These are phyloP conservation scores for Zoysia pacifica DNA, from an alignment of 176 grass and related monocot genomes.

Conservation along the genomic window DNA sequence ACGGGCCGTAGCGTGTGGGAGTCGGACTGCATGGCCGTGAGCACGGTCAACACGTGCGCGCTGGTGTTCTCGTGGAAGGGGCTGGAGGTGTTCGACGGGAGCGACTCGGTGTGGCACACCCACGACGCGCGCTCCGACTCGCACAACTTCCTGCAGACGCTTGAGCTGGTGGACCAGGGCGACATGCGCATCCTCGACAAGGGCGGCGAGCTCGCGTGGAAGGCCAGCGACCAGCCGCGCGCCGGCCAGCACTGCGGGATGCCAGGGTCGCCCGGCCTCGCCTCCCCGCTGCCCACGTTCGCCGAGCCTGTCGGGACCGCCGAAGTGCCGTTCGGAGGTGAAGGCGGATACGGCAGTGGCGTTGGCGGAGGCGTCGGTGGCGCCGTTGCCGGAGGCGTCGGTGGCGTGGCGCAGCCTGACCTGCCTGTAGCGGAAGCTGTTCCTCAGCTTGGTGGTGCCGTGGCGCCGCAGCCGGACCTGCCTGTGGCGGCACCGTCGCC, in stretches of 20 bases:
- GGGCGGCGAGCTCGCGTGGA: slow-evolving; percentile 87
- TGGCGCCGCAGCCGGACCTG: slow-evolving; percentile 7
- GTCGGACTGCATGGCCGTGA: slow-evolving; percentile 74
- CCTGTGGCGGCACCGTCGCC: slow-evolving; percentile 23
- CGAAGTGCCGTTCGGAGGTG: slow-evolving; percentile 59
- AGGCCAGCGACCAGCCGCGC: slow-evolving; percentile 74
- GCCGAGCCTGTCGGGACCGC: slow-evolving; percentile 55
- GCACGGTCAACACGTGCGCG: slow-evolving; percentile 70
- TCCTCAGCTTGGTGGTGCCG: too few relatives aligned
- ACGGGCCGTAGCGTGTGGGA: slow-evolving; percentile 85
- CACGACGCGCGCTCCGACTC: slow-evolving; percentile 51
- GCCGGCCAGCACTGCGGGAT: slow-evolving; percentile 70
- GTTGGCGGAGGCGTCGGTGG: not conserved
- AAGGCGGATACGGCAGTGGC: not conserved
- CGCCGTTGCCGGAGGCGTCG: not conserved
- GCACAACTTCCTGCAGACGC: slow-evolving; percentile 57
- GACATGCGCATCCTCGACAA: slow-evolving; percentile 97
- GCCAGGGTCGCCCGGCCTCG: slow-evolving; percentile 65
- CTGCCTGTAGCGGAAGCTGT: slow-evolving; percentile 10
- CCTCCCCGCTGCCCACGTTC: slow-evolving; percentile 58
- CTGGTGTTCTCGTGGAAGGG: slow-evolving; percentile 78
- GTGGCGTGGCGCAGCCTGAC: slow-evolving; percentile 35
- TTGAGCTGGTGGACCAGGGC: slow-evolving; percentile 84
- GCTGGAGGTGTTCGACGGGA: slow-evolving; percentile 88
- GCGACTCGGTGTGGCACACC: slow-evolving; percentile 77